phyloP scores from a whole-genome alignment of 2,329 filamentous ascomycete genomes.

The Coniochaeta prunicola region DNA sequence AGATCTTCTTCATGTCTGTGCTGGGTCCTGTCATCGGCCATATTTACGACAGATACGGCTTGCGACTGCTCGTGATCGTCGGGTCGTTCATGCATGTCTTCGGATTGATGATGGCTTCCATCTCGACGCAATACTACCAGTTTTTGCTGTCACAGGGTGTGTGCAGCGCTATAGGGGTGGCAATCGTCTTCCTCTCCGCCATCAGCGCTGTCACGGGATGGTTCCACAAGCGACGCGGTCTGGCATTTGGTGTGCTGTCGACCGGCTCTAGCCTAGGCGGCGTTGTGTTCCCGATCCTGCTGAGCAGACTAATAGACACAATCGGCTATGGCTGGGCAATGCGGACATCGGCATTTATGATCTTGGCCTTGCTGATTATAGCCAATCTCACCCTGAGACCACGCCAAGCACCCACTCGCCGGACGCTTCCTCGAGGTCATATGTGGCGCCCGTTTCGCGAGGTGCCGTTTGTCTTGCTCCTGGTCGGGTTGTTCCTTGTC shows the following conservation, averaged over 20 bases:
- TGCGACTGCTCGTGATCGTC: constrained; percentile 44
- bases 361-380: constrained; percentile 28
- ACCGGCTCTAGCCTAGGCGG: constrained; percentile 49
- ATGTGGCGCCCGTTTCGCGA: constrained; percentile 2
- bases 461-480: not conserved
- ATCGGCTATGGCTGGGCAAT: constrained; percentile 43
- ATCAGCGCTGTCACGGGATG: constrained; percentile 34
- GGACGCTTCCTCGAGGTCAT: not conserved
- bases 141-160: constrained; percentile 35
- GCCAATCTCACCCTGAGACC: constrained; percentile 19
- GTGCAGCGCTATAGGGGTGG: constrained; percentile 32
- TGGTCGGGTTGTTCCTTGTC: not conserved
- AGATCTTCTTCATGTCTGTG: constrained; percentile 38
- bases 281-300: constrained; percentile 54
- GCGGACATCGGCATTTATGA: constrained; percentile 37
- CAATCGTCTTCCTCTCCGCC: constrained; percentile 27
- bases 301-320: constrained; percentile 42
- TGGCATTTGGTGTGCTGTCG: constrained; percentile 46
- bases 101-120: constrained; percentile 57
- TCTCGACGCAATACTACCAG: constrained; percentile 37
- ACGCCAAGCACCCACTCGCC: not conserved
- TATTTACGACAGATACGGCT: constrained; percentile 58
- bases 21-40: constrained; percentile 41
- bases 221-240: constrained; percentile 44
- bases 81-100: constrained; percentile 53